phyloP scores from a whole-genome alignment of 2,329 filamentous ascomycete genomes.

The Juglanconis sp. region DNA sequence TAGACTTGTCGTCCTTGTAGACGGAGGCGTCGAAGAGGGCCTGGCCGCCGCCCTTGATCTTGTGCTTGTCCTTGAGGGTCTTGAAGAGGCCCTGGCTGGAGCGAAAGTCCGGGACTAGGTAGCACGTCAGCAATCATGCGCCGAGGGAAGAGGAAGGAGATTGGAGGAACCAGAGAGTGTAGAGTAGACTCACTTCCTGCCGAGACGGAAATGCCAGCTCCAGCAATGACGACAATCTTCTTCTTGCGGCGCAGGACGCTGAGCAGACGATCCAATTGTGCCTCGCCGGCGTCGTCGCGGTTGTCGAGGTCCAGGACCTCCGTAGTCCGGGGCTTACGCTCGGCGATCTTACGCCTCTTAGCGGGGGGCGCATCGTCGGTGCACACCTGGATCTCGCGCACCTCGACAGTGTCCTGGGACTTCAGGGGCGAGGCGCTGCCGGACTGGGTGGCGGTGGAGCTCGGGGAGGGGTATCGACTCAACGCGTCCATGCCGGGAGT shows the following conservation, averaged over 20 bases:
- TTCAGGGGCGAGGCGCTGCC: constrained; percentile 52
- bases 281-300: constrained; percentile 46
- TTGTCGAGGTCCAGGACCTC: constrained; percentile 70
- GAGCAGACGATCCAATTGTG: constrained; percentile 69
- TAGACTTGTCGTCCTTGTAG: constrained; percentile 87
- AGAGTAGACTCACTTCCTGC: constrained; percentile 70
- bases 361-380: constrained; percentile 63
- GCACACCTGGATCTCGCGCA: constrained; percentile 35
- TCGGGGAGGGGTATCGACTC: constrained; percentile 52
- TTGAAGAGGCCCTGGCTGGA: constrained; percentile 88
- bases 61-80: constrained; percentile 79
- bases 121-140: constrained; percentile 12
- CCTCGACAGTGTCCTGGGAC: constrained; percentile 31
- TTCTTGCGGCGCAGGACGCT: constrained; percentile 79
- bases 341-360: constrained; percentile 70
- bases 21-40: constrained; percentile 96
- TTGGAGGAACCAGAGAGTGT: neutral
- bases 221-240: constrained; percentile 95
- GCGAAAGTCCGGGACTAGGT: constrained; percentile 85
- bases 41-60: constrained; percentile 89
- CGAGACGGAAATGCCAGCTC: constrained; percentile 94
- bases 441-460: constrained; percentile 41
- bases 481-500: constrained; percentile 33
- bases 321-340: constrained; percentile 67
- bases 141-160: neutral